A percentile compares a stretch with the other conserved stretches of the same genome.
Evolutionary conservation across 805 yeast species (phyloP).

Genomic region (Nakazawaea populi): DNA sequence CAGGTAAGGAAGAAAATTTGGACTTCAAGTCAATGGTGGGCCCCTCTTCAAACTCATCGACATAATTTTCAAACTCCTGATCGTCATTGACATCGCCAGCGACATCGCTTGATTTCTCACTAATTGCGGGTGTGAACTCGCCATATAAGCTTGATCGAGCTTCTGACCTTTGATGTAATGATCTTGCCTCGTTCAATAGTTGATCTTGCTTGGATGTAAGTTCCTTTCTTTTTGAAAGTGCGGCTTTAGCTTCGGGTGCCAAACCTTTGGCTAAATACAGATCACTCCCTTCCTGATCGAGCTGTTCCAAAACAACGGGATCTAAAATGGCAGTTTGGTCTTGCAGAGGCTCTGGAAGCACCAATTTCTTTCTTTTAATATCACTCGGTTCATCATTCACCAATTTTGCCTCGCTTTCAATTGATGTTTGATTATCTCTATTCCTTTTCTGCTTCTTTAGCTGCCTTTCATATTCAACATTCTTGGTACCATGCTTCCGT

Average conservation of each 20-base stretch:
- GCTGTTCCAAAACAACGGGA: conserved; percentile 10
- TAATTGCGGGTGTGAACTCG: background rate
- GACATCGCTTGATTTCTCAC: conserved; percentile 4
- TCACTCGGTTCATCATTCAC: conserved; percentile 16
- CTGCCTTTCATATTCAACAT: conserved; percentile 29
- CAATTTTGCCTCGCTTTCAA: conserved; percentile 16
- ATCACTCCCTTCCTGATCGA: conserved; percentile 10
- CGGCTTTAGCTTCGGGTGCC: background rate
- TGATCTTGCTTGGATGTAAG: conserved; percentile 22
- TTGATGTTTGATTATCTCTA: conserved; percentile 15
- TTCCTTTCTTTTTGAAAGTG: background rate
- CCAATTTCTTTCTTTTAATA: conserved; percentile 30
- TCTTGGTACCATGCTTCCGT: conserved; percentile 36
- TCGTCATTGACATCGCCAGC: conserved; percentile 23
- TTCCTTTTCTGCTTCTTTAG: conserved; percentile 24
- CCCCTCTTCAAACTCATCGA: background rate
- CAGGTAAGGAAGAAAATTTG: conserved; percentile 28
- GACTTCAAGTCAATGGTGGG: conserved; percentile 3
- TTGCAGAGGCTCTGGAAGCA: conserved; percentile 30
- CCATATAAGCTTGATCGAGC: conserved; percentile 30
- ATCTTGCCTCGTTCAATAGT: conserved; percentile 28
- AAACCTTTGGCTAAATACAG: conserved; percentile 7
- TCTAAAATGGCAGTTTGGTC: background rate
- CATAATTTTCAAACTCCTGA: conserved; percentile 13
- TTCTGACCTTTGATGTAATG: conserved; percentile 25